Base-by-base conservation (phyloP, 345 rosid species). In the Salix caprea region DNA sequence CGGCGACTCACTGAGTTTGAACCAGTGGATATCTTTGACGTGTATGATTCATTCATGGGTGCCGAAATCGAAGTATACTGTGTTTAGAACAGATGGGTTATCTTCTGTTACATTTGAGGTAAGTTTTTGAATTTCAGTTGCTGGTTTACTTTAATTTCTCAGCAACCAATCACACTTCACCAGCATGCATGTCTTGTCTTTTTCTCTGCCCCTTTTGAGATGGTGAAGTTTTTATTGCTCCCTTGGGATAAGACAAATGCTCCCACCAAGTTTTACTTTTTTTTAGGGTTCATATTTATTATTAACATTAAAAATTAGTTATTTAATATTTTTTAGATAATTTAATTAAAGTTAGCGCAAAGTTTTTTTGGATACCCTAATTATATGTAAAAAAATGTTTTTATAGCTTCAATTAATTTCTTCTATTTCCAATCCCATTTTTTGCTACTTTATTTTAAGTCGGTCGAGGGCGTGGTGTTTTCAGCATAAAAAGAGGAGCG, bases 1-100 rank as follows among this genome's bases (percentile, higher is more conserved):
- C 58, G 98, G 98, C 6, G 98, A 94, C 86, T 94, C 98, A 73
- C 88, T 94, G 84, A 92, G 95, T 84, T 75, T 79, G 70, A 92
- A 94, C 86, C 94, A 91, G 81, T 92, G 92, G 92, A 84, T 85
- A 81, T 94, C 98, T 19, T 79, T 94, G 28, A 81, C 87, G 37
- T 94, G 98, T 81, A 78, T 95, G 80, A 81, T 95, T 73, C 88
- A 90, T 36, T 40, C 94, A 26, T 90, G 88, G 85, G 88, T 90
- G 15, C 99, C 99, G 5, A 87, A 89, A 69, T 76, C 98, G 40
- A 87, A 73, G 80, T 81, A 81, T 78, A 68, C 78, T 1, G 74
- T 89, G 74, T 24, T 86, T 37, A 85, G 83, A 24, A 80, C 77
- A 21, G 81, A 85, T n/a, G 90, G 88, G 64, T 87, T 90, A 0